Evolutionary conservation across 2,329 filamentous ascomycete species (phyloP), one percentile per base, ranked within the genome.

Genomic region (Xylaria digitata): DNA sequence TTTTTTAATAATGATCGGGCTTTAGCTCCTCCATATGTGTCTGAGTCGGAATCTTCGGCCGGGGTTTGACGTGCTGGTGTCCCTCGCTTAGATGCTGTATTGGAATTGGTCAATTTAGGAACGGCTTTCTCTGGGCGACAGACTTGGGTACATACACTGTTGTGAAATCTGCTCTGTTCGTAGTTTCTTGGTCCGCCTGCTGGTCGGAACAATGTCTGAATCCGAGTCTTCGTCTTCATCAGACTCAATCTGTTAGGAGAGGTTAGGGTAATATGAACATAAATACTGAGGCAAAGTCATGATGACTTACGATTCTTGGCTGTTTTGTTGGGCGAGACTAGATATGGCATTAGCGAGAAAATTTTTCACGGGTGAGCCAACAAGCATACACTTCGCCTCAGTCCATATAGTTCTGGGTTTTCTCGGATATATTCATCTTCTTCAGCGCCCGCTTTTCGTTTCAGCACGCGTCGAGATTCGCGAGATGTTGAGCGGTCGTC

Each of bases 341-440:
- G 52, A 67, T 37, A 57, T 37, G 65, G 70, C 59, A 78, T 82
- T 71, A 82, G 78, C 72, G 72, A 62, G 70, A 63, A 55, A 63
- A 56, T 63, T 58, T 70, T 57, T 70, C 56, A 46, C 34, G 21
- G 60, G 26, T 53, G 63, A 42, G 30, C 57, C 34, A 55, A 64
- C 69, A 70, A 58, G 81, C 91, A 70, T 90, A 96, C 94, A 83
- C 96, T 99, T 82, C 96, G 89, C 74, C 96, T 89, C 72, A 99
- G 85, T 54, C 96, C 96, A 82, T 98, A 99, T 8, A 99, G 85
- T 81, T 97, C 94, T 50, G 96, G 96, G 75, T 99, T 97, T 76
- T 93, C 92, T 75, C 90, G 87, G 74, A 98, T 97, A 76, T 90
- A 94, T 53, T 94, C 90, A 66, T 96, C 91, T 74, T 96, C 92